A percentile compares a stretch with the other conserved stretches of the same genome.
Evolutionary conservation across 352 stramenopile species (phyloP).

Genomic region (Globisporangium abappressorium): DNA sequence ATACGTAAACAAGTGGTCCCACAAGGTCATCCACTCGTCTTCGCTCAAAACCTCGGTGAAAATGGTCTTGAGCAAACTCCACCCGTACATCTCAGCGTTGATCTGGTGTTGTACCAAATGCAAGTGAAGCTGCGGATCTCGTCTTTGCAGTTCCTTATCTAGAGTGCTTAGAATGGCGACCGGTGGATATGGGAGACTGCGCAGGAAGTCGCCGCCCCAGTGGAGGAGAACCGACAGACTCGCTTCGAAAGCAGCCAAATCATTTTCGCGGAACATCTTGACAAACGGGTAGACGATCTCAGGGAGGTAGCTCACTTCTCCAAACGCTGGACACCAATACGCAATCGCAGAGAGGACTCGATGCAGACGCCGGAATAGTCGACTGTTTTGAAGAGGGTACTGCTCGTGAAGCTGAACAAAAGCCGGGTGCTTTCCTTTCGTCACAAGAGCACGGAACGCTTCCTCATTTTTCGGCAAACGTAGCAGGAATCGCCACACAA

Average conservation of each 20-base stretch:
- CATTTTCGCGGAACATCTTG: constrained; percentile 83
- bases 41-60: constrained; percentile 89
- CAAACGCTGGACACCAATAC: constrained; percentile 91
- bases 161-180: constrained; percentile 62
- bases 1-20: constrained; percentile 84
- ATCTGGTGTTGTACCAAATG: constrained; percentile 76
- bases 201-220: constrained; percentile 79
- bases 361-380: constrained; percentile 73
- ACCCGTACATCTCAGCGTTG: constrained; percentile 66
- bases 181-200: constrained; percentile 82
- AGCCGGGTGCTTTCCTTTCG: constrained; percentile 73
- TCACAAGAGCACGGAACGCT: constrained; percentile 67
- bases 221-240: constrained; percentile 84
- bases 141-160: constrained; percentile 64
- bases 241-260: constrained; percentile 89
- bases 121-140: constrained; percentile 68
- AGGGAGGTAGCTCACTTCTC: constrained; percentile 79
- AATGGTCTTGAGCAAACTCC: constrained; percentile 83
- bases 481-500: constrained; percentile 85
- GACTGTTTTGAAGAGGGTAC: constrained; percentile 77
- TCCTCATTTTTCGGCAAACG: constrained; percentile 80
- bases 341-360: constrained; percentile 81
- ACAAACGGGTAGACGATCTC: constrained; percentile 88
- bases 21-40: constrained; percentile 86
- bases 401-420: constrained; percentile 66